Percentiles rank a stretch among this genome's conserved stretches.
Evolutionary conservation across 495 filamentous ascomycete genomes (phyloP).

Genomic region (Daldinia decipiens): DNA sequence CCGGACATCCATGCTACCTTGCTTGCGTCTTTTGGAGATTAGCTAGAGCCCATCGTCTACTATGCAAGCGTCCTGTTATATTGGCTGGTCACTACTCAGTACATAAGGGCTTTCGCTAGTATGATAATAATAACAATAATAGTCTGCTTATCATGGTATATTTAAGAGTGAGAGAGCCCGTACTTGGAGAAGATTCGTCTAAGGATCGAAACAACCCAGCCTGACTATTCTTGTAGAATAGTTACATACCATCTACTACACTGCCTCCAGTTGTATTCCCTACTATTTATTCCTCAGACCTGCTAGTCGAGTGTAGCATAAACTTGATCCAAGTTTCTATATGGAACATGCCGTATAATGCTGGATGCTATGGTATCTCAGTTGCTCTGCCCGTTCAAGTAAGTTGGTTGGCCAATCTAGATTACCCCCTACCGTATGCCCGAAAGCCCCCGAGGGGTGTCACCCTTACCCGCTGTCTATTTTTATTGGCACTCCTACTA

Average conservation of each 20-base stretch:
- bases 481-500: conserved; percentile 24
- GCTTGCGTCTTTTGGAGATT: conserved; percentile 6
- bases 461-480: conserved; percentile 21
- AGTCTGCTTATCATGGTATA: conserved; percentile 7
- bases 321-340: conserved; percentile 30
- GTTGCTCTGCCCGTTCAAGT: conserved; percentile 32
- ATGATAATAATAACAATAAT: conserved; percentile 26
- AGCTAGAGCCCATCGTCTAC: conserved; percentile 14
- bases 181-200: conserved; percentile 9
- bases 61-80: conserved; percentile 12
- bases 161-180: conserved; percentile 9
- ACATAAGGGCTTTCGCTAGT: conserved; percentile 7
- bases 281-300: conserved; percentile 22
- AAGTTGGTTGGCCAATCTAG: conserved; percentile 39
- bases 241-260: conserved; percentile 23
- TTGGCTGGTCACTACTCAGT: conserved; percentile 8
- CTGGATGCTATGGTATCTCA: conserved; percentile 35
- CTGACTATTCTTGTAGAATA: conserved; percentile 14
- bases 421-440: conserved; percentile 26
- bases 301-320: conserved; percentile 25
- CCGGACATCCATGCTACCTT: conserved; percentile 13
- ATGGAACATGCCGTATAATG: conserved; percentile 45
- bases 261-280: conserved; percentile 17
- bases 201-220: conserved; percentile 21
- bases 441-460: conserved; percentile 23